Conservation (phyloP, 2,329 filamentous ascomycete genomes). For the Microcyclospora pomicola region DNA sequence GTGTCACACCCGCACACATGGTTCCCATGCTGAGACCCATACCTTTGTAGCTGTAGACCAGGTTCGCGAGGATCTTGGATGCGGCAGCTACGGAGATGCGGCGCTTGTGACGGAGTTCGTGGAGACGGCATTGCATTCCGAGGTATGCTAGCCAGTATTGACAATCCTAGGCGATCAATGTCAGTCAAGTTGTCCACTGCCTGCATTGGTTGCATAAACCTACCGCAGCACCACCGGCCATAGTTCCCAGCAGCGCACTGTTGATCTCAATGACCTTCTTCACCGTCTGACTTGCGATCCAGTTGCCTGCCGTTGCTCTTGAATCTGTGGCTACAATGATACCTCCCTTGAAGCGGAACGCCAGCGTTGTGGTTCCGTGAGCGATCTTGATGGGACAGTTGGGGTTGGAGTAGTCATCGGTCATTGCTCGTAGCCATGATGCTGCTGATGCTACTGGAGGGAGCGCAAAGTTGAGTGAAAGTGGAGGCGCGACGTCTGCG, state of each 20-base stretch:
- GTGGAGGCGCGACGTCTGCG: slow-evolving; percentile 54
- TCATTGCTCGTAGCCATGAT: slow-evolving; percentile 89
- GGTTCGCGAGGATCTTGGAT: slow-evolving; percentile 95
- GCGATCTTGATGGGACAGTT: slow-evolving; percentile 98
- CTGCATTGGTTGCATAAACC: slow-evolving; percentile 19
- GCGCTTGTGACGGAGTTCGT: slow-evolving; percentile 98
- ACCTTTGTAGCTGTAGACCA: slow-evolving; percentile 97
- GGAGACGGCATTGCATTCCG: slow-evolving; percentile 96
- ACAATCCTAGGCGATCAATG: slow-evolving; percentile 53
- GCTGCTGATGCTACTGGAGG: slow-evolving; percentile 83
- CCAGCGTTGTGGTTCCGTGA: slow-evolving; percentile 94
- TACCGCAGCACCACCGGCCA: slow-evolving; percentile 92
- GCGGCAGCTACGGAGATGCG: slow-evolving; percentile 95
- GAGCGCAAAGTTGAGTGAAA: slow-evolving; percentile 88
- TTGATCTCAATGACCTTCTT: slow-evolving; percentile 99
- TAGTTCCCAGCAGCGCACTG: slow-evolving; percentile 82
- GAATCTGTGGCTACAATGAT: slow-evolving; percentile 98
- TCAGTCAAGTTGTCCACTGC: slow-evolving; percentile 5
- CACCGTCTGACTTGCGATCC: slow-evolving; percentile 98
- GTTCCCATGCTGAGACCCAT: slow-evolving; percentile 99
- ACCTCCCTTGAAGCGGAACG: slow-evolving; percentile 94
- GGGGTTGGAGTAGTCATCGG: slow-evolving; percentile 93
- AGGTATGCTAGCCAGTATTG: slow-evolving; percentile 99
- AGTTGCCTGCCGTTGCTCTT: slow-evolving; percentile 90
- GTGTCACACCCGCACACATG: slow-evolving; percentile 95